Base-by-base conservation (phyloP, 2,329 filamentous ascomycete species). In the Fusarium sp. region DNA sequence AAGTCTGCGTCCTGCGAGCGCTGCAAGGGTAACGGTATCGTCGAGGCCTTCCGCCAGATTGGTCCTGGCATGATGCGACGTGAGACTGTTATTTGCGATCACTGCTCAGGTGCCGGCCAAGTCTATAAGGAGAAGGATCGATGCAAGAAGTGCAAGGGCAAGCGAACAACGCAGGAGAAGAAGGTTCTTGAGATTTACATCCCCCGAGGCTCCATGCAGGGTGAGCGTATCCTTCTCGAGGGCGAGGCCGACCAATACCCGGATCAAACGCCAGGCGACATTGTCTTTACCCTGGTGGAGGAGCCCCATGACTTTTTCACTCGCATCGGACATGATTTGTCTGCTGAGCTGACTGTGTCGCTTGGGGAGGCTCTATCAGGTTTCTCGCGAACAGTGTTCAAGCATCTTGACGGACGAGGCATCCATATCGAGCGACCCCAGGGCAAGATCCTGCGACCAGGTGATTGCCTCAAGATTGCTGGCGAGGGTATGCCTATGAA, bases 71-170 rank as follows among this genome's bases (percentile, higher is more conserved):
- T 97, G 77, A 89, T 96, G 66, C 92, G 93, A 30, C 91, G 93
- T 75, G 90, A 93, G 74, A 88, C 90, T 8, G 88, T 94, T 37
- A 80, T 90, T 35, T 99, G 96, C 79, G 90, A 91, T 73, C 90
- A 91, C 74, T 99, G 96, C 81, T 86, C 90, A 62, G 95, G 94
- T 33, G 87, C 89, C n/a, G 96, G 96, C 7, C 89, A 90, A 75
- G 89, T 94, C 75, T 97, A 90, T 82, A 95, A 95, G 79, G 93
- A 97, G 76, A 98, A 98, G 84, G 96, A 99, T 76, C 93, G 93
- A 77, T 99, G 96, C 85, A 97, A 97, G 85, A 97, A 96, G 84
- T 99, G 96, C 88, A 98, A 98, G 82, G 96, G 96, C 75, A 92
- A 92, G 79, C 88, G 93, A 66, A 94, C 93, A 15, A 88, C 89